phyloP scores from a whole-genome alignment of 164 flowering plant species.

The Stephania yunnanensis region DNA sequence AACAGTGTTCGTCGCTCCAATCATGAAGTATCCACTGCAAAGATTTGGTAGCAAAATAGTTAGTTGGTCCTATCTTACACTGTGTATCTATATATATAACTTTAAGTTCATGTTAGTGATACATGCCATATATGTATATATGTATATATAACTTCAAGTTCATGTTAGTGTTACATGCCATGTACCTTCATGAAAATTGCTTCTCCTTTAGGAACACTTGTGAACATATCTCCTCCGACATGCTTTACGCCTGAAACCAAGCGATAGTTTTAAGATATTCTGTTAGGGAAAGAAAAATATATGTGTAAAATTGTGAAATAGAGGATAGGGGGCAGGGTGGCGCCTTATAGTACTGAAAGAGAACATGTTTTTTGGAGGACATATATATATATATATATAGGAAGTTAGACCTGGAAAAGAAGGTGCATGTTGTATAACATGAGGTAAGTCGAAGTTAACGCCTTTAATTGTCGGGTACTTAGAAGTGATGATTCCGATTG shows the following conservation, averaged over 20 bases:
- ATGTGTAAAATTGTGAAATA: no score
- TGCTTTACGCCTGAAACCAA: slow-evolving; percentile 57
- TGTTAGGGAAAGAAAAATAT: no score
- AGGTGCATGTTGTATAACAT: slow-evolving; percentile 74
- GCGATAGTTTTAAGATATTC: no score
- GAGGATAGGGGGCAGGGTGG: no score
- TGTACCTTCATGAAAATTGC: slow-evolving; percentile 88
- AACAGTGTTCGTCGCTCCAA: slow-evolving; percentile 83
- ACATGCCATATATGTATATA: background rate
- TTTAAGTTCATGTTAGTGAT: background rate
- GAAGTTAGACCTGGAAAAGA: slow-evolving; percentile 34
- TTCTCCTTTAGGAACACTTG: slow-evolving; percentile 66
- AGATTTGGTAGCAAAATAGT: no score
- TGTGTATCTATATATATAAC: no score
- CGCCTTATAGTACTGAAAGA: no score
- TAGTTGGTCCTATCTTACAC: no score
- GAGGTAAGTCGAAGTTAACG: slow-evolving; percentile 79
- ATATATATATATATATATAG: no score
- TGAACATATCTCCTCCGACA: slow-evolving; percentile 87
- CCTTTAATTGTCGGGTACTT: slow-evolving; percentile 65
- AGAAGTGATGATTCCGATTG: slow-evolving; percentile 49
- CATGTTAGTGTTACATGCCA: background rate
- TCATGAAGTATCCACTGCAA: slow-evolving; percentile 83
- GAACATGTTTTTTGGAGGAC: background rate
- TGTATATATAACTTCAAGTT: background rate